phyloP scores from a whole-genome alignment of 2,329 filamentous ascomycete species.

The Amesomyces nigricolor region DNA sequence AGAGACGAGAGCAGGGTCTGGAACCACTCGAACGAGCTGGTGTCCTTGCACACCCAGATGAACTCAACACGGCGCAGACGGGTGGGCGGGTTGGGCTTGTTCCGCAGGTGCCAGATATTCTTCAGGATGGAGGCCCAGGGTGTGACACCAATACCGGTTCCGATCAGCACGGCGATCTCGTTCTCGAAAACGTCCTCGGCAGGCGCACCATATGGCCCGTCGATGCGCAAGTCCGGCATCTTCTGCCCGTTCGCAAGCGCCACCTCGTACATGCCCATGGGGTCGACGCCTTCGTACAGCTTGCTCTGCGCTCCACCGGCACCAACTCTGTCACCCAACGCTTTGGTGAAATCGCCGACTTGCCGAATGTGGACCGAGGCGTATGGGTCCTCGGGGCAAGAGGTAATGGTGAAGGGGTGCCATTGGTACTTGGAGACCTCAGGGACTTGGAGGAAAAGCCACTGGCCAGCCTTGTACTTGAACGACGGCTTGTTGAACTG shows the following conservation, averaged over 20 bases:
- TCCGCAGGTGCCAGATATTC: conserved; percentile 96
- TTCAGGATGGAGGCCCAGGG: conserved; percentile 86
- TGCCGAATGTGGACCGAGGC: conserved; percentile 92
- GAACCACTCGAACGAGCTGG: conserved; percentile 97
- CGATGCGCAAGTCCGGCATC: conserved; percentile 85
- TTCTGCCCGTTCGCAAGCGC: conserved; percentile 87
- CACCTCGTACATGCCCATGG: conserved; percentile 96
- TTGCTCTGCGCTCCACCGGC: conserved; percentile 82
- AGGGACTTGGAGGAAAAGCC: conserved; percentile 93
- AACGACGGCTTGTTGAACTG: conserved; percentile 96
- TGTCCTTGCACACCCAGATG: conserved; percentile 98
- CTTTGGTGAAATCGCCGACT: conserved; percentile 90
- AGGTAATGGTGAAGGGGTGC: conserved; percentile 99
- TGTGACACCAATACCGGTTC: conserved; percentile 81
- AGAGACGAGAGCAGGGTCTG: conserved; percentile 87
- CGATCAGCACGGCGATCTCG: conserved; percentile 79
- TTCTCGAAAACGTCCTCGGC: conserved; percentile 97
- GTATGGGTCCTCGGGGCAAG: conserved; percentile 92
- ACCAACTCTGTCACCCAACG: conserved; percentile 93
- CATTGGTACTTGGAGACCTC: conserved; percentile 85
- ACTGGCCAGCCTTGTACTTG: conserved; percentile 97
- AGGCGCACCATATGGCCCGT: conserved; percentile 93
- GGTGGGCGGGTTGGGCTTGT: conserved; percentile 79
- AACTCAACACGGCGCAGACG: conserved; percentile 94
- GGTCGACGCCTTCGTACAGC: conserved; percentile 84